Conservation (phyloP, 257 asterid species). For the Fraxinus pennsylvanica region DNA sequence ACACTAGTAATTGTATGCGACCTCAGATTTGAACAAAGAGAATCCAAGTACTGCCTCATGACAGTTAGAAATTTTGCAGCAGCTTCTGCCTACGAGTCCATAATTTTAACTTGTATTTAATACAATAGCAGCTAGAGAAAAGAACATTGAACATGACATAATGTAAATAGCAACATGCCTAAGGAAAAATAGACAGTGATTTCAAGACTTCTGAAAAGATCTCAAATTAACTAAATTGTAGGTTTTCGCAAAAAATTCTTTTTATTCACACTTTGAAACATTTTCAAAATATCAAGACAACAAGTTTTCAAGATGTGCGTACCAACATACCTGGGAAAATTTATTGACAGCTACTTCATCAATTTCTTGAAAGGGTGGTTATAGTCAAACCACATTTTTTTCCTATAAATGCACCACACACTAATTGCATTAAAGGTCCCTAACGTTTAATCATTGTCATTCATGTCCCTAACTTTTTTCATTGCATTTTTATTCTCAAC, state of each 20-base stretch:
- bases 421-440: neutral
- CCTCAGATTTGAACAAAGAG: slow-evolving; percentile 80
- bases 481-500: neutral
- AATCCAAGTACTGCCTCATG: slow-evolving; percentile 68
- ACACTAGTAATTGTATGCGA: slow-evolving; percentile 80
- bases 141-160: neutral
- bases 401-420: neutral
- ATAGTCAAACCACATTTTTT: neutral
- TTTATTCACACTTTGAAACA: neutral
- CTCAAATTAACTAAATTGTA: neutral
- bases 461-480: neutral
- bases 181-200: neutral
- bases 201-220: neutral
- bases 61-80: slow-evolving; percentile 59
- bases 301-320: neutral
- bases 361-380: neutral
- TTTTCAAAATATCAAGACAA: neutral
- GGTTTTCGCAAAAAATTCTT: neutral
- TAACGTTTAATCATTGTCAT: neutral
- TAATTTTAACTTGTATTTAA: neutral
- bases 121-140: neutral
- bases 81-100: slow-evolving; percentile 66
- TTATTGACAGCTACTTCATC: neutral
- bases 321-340: neutral
- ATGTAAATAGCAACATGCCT: slow-evolving; percentile 9